A percentile compares a stretch with the other conserved stretches of the same genome.
These are phyloP conservation scores for Talaromyces proteolyticus DNA, from an alignment of 495 filamentous ascomycete genomes.

Conservation along the genomic window DNA sequence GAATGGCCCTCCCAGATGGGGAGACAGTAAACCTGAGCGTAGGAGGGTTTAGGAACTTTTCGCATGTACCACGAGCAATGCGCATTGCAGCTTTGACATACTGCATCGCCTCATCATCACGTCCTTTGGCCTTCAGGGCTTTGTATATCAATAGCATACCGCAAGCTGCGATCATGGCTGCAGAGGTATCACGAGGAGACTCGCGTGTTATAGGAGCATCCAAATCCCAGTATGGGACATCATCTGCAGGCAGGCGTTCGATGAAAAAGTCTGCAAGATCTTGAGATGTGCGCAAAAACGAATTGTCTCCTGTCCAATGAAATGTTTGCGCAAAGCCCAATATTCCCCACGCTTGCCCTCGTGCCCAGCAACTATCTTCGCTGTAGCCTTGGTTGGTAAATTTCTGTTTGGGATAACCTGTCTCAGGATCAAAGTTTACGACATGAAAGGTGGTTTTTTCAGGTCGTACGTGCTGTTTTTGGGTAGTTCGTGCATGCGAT, in stretches of 20 bases:
- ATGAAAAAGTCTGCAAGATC: slow-evolving; percentile 33
- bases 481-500: slow-evolving; percentile 25
- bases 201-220: slow-evolving; percentile 19
- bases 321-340: slow-evolving; percentile 38
- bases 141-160: slow-evolving; percentile 34
- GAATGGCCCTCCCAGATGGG: too few relatives aligned
- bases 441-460: slow-evolving; percentile 33
- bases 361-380: slow-evolving; percentile 33
- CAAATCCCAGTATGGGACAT: slow-evolving; percentile 39
- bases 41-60: slow-evolving; percentile 10
- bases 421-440: slow-evolving; percentile 27
- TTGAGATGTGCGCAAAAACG: slow-evolving; percentile 26
- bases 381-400: slow-evolving; percentile 35
- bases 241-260: slow-evolving; percentile 17
- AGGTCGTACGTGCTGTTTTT: slow-evolving; percentile 25
- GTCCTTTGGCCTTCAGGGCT: slow-evolving; percentile 6
- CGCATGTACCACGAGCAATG: slow-evolving; percentile 25
- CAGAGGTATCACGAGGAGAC: slow-evolving; percentile 30
- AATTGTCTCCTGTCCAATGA: slow-evolving; percentile 27
- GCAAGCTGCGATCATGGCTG: slow-evolving; percentile 35
- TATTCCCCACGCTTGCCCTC: slow-evolving; percentile 43
- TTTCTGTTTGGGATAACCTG: slow-evolving; percentile 21
- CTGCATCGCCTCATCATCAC: background rate
- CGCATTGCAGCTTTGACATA: slow-evolving; percentile 25
- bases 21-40: slow-evolving; percentile 4